Conservation (phyloP, 768 basidiomycete genomes). For the Pleurotus pulmonarius region DNA sequence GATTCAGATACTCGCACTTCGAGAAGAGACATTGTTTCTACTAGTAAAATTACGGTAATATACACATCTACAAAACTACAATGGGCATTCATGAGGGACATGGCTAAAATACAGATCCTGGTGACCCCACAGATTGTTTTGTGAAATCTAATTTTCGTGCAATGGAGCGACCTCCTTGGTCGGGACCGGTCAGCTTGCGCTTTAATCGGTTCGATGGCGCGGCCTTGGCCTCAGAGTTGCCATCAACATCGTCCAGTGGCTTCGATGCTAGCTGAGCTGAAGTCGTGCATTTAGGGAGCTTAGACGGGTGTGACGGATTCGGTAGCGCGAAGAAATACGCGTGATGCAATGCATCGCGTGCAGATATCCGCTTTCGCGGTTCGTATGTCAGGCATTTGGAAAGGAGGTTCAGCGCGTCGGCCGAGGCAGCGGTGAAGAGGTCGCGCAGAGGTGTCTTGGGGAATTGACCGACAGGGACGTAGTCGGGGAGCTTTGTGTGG, state of each 20-base stretch:
- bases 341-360: conserved; percentile 79
- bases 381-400: conserved; percentile 80
- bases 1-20: too few relatives aligned
- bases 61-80: too few relatives aligned
- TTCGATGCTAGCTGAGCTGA: conserved; percentile 32
- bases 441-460: conserved; percentile 79
- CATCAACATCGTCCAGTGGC: conserved; percentile 76
- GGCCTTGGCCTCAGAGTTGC: conserved; percentile 58
- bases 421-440: conserved; percentile 87
- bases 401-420: conserved; percentile 81
- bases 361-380: conserved; percentile 76
- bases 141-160: conserved; percentile 74
- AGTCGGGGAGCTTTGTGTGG: conserved; percentile 87
- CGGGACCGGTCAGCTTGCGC: conserved; percentile 62
- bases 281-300: conserved; percentile 73
- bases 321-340: conserved; percentile 86
- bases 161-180: conserved; percentile 46
- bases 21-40: too few relatives aligned
- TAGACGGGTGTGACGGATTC: conserved; percentile 83
- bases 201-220: conserved; percentile 55
- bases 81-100: too few relatives aligned
- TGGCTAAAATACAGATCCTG: not conserved
- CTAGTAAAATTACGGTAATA: too few relatives aligned
- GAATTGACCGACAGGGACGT: conserved; percentile 81
- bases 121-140: conserved; percentile 37